Base-by-base conservation (phyloP, 1,284 basidiomycete genomes). In the Bondarzewia mesenterica region DNA sequence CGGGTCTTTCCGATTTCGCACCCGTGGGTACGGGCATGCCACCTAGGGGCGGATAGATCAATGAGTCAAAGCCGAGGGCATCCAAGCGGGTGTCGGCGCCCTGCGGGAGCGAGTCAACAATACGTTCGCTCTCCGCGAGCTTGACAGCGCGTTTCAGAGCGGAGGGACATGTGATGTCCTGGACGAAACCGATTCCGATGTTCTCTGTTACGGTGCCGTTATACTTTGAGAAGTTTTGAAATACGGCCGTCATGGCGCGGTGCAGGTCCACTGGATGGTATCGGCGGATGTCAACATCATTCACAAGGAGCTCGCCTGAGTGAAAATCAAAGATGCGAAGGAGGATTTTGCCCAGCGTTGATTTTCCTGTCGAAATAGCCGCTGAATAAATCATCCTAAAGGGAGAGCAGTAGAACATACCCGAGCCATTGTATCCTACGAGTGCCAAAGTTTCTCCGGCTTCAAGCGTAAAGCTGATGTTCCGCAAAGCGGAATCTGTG, bases 181-280 rank as follows among this genome's bases (percentile, higher is more conserved):
- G 72, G 22, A 89, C 73, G 58, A 75, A 75, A 20, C 89, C 89
- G 3, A 91, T 66, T 15, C 88, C 89, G 21, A 89, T 80, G 57
- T 91, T 91, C 57, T 88, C 83, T 52, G 78, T 73, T 16, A 89
- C 72, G 0, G 84, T 78, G 10, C 82, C 74, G 58, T 78, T 81
- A 62, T 85, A 89, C 61, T 82, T 83, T 26, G 82, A 81, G 63
- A 89, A 91, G 41, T 81, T 80, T 62, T 93, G 89, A 62, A 92
- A 87, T 16, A 91, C 82, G n/a, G 81, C 81, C 7, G 83, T 81
- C 18, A 25, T 80, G 67, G 60, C 82, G 84, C 36, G 68, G 62
- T 92, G 89, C 54, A 86, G 80, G 44, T 88, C 84, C 10, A 63
- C 63, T 21, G 87, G 82, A 48, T 76, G 68, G 58, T 80, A 77